Evolutionary conservation across 2,329 filamentous ascomycete genomes (phyloP).

Genomic region (Diaporthe citriasiana): DNA sequence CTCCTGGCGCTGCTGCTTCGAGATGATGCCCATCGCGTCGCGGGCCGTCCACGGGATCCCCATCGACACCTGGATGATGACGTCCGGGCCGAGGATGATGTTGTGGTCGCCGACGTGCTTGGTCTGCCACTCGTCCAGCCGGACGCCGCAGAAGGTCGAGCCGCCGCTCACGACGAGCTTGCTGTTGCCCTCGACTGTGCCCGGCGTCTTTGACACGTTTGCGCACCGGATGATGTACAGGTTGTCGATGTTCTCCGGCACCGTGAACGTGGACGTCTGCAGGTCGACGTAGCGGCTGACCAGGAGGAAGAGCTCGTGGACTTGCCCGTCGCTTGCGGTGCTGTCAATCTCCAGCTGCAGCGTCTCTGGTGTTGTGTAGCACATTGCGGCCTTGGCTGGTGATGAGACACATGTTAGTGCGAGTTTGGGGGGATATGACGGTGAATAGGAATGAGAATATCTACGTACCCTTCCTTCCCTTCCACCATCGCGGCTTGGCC

Average conservation of each 20-base stretch:
- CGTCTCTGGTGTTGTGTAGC: slow-evolving; percentile 38
- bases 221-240: slow-evolving; percentile 43
- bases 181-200: slow-evolving; percentile 28
- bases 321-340: slow-evolving; percentile 38
- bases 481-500: slow-evolving; percentile 42
- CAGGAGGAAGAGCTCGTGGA: slow-evolving; percentile 42
- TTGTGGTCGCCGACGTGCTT: slow-evolving; percentile 41
- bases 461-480: slow-evolving; percentile 35
- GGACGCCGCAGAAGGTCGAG: slow-evolving; percentile 40
- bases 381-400: slow-evolving; percentile 40
- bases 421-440: too few species aligned
- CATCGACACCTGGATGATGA: slow-evolving; percentile 41
- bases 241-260: slow-evolving; percentile 39
- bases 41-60: slow-evolving; percentile 42
- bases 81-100: slow-evolving; percentile 41
- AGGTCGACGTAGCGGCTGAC: slow-evolving; percentile 41
- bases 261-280: slow-evolving; percentile 34
- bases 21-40: slow-evolving; percentile 40
- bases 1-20: slow-evolving; percentile 42
- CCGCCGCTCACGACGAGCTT: slow-evolving; percentile 40
- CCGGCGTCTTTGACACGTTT: slow-evolving; percentile 15
- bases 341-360: slow-evolving; percentile 40
- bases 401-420: background rate
- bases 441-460: too few species aligned
- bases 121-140: slow-evolving; percentile 42